Conservation (phyloP, 352 stramenopile species). For the Paralagenidium karlingii region DNA sequence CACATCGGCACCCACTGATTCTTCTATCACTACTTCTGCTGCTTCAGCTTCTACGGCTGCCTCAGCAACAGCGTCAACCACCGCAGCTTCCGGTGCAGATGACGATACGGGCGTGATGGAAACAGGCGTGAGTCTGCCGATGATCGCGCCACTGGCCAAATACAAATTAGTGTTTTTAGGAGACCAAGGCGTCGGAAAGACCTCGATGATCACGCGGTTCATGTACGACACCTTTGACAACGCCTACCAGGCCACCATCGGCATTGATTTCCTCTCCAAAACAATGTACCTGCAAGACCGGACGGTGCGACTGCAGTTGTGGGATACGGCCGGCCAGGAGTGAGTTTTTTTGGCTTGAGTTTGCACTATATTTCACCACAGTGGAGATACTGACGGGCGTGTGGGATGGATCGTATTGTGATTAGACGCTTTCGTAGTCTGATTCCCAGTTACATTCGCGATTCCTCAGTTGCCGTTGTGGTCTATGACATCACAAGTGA, state of each 20-base stretch:
- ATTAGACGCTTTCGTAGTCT: conserved; percentile 84
- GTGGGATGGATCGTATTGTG: neutral
- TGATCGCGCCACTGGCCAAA: conserved; percentile 87
- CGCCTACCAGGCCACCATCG: conserved; percentile 98
- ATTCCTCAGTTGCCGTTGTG: conserved; percentile 99
- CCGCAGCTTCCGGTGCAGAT: too few species aligned
- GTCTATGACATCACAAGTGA: conserved; percentile 99
- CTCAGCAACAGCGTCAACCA: too few species aligned
- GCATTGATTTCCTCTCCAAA: conserved; percentile 99
- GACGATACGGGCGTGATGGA: too few species aligned
- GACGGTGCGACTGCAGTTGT: conserved; percentile 97
- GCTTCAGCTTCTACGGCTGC: too few species aligned
- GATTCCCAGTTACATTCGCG: conserved; percentile 95
- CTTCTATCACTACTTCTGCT: too few species aligned
- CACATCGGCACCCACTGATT: too few species aligned
- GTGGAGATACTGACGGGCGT: conserved; percentile 1
- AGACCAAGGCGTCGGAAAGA: conserved; percentile 98
- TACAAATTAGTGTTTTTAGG: conserved; percentile 93
- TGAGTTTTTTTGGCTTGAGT: conserved; percentile 19
- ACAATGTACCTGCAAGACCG: conserved; percentile 98
- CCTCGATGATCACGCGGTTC: conserved; percentile 99
- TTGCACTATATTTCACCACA: neutral
- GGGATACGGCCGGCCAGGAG: conserved; percentile 98
- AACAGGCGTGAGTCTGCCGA: conserved; percentile 34
- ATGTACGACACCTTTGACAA: conserved; percentile 98